phyloP scores from a whole-genome alignment of 495 filamentous ascomycete species.

The Penicillium waksmanii region DNA sequence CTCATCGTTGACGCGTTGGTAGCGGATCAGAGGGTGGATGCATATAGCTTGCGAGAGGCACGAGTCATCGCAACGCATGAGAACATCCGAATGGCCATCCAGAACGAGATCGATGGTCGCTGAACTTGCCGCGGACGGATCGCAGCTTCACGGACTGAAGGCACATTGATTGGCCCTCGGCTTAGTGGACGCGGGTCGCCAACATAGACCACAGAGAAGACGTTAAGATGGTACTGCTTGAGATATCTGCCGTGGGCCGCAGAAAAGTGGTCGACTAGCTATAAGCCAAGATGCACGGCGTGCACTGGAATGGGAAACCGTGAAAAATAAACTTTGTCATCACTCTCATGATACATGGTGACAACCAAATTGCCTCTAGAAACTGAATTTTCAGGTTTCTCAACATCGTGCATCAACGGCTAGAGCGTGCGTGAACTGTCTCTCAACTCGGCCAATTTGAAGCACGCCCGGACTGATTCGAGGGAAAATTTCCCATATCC shows the following conservation, averaged over 20 bases:
- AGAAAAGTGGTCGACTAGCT: background rate
- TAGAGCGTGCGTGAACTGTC: no score
- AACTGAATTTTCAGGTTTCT: background rate
- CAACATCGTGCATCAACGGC: background rate
- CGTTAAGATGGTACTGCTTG: background rate
- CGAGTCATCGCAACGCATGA: background rate
- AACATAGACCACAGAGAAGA: background rate
- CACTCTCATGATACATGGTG: background rate
- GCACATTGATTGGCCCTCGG: background rate
- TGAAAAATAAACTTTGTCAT: no score
- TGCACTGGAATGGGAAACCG: no score
- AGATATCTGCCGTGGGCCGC: background rate
- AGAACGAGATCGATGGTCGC: background rate
- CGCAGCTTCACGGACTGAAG: background rate
- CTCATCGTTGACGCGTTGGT: background rate
- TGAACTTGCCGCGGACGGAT: background rate
- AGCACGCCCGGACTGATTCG: no score
- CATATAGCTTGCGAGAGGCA: background rate
- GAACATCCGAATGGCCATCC: background rate
- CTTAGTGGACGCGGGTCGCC: background rate
- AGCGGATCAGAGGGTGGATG: background rate
- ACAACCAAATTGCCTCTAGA: background rate
- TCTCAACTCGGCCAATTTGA: no score
- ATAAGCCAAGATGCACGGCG: background rate
- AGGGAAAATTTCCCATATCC: no score